Percentiles rank a stretch among this genome's conserved stretches.
phyloP scores from a whole-genome alignment of 2,329 filamentous ascomycete genomes.

The Paracorniculantispora psalliotae region DNA sequence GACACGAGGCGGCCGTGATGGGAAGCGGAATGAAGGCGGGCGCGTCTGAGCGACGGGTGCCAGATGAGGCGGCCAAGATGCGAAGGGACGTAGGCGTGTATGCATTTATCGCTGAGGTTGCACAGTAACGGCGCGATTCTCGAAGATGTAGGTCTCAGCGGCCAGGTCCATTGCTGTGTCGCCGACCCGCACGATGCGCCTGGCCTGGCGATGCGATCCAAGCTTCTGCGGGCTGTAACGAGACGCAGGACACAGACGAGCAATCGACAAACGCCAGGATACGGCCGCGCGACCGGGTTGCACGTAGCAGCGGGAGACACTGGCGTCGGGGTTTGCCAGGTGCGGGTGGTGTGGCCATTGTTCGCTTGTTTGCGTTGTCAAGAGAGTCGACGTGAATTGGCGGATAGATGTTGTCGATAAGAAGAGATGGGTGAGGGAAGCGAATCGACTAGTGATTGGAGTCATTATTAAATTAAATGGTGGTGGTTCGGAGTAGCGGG shows the following conservation, averaged over 20 bases:
- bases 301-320: neutral
- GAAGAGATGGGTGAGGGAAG: neutral
- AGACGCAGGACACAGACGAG: neutral
- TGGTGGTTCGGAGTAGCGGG: neutral
- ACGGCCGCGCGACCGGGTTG: neutral
- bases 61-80: neutral
- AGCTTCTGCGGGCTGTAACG: neutral
- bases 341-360: neutral
- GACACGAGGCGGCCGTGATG: neutral
- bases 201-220: neutral
- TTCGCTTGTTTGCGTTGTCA: neutral
- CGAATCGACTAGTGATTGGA: neutral
- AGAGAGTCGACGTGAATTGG: neutral
- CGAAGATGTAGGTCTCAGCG: neutral
- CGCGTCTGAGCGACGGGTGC: neutral
- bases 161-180: neutral
- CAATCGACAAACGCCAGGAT: conserved; percentile 8
- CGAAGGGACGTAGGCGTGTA: neutral
- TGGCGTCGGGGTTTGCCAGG: neutral
- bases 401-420: neutral
- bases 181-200: neutral
- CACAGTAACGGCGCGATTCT: neutral
- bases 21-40: neutral
- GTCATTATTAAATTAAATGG: neutral
- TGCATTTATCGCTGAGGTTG: neutral